phyloP scores from a whole-genome alignment of 306 rosid species.

The Vigna reflexopilosa region DNA sequence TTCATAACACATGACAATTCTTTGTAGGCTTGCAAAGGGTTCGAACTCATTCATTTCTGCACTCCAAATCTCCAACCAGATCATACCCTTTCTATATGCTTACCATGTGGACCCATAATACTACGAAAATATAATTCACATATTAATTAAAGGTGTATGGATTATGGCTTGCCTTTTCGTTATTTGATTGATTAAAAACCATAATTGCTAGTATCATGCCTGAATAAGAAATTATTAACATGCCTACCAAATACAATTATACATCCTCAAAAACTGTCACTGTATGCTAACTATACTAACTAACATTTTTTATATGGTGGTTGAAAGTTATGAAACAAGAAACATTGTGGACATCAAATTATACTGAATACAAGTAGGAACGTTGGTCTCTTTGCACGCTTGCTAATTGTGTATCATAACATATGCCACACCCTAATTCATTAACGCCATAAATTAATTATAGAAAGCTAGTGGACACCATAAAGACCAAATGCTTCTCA shows the following conservation, averaged over 20 bases:
- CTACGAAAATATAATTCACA: not conserved
- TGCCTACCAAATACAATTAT: conserved; percentile 62
- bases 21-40: conserved; percentile 64
- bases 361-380: conserved; percentile 37
- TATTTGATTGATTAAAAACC: conserved; percentile 35
- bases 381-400: conserved; percentile 46
- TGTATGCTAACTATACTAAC: conserved; percentile 32
- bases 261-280: conserved; percentile 4
- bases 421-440: conserved; percentile 46
- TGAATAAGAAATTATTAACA: conserved; percentile 43
- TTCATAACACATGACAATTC: conserved; percentile 50
- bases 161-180: conserved; percentile 36
- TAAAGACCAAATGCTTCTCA: conserved; percentile 43
- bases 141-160: conserved; percentile 51
- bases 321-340: conserved; percentile 26
- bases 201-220: conserved; percentile 55
- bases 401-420: conserved; percentile 46
- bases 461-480: conserved; percentile 41
- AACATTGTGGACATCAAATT: conserved; percentile 43
- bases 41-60: conserved; percentile 59
- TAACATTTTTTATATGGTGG: conserved; percentile 17
- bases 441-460: conserved; percentile 29
- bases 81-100: conserved; percentile 51
- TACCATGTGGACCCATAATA: conserved; percentile 50
- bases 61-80: conserved; percentile 66